phyloP scores from a whole-genome alignment of 805 yeast species.

The Candida quercuum region DNA sequence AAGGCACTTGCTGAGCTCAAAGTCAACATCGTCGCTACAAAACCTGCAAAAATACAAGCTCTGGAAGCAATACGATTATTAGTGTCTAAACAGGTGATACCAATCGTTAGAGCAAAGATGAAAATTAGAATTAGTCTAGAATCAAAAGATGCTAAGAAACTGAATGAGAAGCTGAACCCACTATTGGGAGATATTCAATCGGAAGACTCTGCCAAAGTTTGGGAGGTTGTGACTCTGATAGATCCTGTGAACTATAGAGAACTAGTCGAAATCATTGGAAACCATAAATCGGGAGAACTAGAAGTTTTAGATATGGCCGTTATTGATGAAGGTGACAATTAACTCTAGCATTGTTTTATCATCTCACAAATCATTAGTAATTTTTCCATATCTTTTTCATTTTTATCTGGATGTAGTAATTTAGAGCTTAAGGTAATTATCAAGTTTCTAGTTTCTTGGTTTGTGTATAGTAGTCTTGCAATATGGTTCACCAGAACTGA shows the following conservation, averaged over 20 bases:
- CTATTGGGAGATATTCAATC: conserved; percentile 38
- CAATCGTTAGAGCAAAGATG: conserved; percentile 94
- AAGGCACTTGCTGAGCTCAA: conserved; percentile 76
- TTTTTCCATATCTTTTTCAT: conserved; percentile 10
- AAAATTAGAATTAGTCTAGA: conserved; percentile 62
- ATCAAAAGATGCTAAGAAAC: conserved; percentile 44
- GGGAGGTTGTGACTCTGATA: conserved; percentile 62
- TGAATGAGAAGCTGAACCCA: conserved; percentile 36
- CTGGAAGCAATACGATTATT: conserved; percentile 82
- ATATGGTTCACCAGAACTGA: conserved; percentile 19
- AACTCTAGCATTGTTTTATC: conserved; percentile 7
- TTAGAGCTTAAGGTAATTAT: conserved; percentile 23
- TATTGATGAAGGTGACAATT: conserved; percentile 48
- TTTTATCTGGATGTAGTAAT: conserved; percentile 8
- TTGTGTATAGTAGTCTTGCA: conserved; percentile 16
- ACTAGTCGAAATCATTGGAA: conserved; percentile 51
- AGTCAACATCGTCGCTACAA: conserved; percentile 68
- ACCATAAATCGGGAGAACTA: conserved; percentile 54
- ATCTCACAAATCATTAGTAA: conserved; percentile 13
- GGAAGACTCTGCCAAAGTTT: conserved; percentile 37
- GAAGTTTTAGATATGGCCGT: conserved; percentile 91
- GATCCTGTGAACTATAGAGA: conserved; percentile 83
- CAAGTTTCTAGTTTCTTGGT: conserved; percentile 13
- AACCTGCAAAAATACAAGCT: conserved; percentile 83
- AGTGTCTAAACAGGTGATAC: conserved; percentile 75